phyloP scores from a whole-genome alignment of 768 basidiomycete genomes.

The Boletus edulis region DNA sequence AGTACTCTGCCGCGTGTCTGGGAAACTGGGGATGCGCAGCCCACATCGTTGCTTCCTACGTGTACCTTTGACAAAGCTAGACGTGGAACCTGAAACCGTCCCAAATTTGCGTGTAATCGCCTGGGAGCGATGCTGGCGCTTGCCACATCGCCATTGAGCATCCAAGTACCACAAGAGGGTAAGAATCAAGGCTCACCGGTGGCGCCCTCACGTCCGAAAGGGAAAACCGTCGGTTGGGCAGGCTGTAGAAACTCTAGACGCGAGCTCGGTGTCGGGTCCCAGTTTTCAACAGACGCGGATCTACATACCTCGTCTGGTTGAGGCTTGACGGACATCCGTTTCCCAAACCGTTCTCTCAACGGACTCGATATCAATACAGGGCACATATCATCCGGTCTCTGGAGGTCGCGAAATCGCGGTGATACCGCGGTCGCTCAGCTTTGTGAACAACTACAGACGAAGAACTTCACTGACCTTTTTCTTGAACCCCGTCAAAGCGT shows the following conservation, averaged over 20 bases:
- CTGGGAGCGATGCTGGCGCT: background rate
- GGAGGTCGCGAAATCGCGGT: background rate
- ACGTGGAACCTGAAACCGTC: conserved; percentile 24
- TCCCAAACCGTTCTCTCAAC: conserved; percentile 30
- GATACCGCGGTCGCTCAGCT: background rate
- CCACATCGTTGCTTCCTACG: conserved; percentile 8
- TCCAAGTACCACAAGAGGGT: background rate
- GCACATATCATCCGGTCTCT: conserved; percentile 25
- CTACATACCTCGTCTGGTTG: conserved; percentile 28
- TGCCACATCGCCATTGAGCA: background rate
- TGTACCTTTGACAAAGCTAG: conserved; percentile 2
- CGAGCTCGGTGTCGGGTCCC: background rate
- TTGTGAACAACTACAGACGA: background rate
- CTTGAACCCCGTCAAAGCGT: conserved; percentile 21
- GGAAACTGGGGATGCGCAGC: conserved; percentile 16
- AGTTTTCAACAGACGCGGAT: no score
- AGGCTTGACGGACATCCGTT: conserved; percentile 23
- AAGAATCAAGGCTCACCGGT: conserved; percentile 11
- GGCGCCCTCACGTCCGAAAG: conserved; percentile 19
- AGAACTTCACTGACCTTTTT: conserved; percentile 19
- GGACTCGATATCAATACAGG: conserved; percentile 25
- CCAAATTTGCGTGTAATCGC: conserved; percentile 20
- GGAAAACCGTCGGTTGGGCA: conserved; percentile 31
- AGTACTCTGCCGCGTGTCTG: background rate
- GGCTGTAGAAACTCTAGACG: conserved; percentile 23